Percentiles rank a stretch among this genome's conserved stretches.
phyloP scores from a whole-genome alignment of 768 basidiomycete species.

The Tricholoma matsutake region DNA sequence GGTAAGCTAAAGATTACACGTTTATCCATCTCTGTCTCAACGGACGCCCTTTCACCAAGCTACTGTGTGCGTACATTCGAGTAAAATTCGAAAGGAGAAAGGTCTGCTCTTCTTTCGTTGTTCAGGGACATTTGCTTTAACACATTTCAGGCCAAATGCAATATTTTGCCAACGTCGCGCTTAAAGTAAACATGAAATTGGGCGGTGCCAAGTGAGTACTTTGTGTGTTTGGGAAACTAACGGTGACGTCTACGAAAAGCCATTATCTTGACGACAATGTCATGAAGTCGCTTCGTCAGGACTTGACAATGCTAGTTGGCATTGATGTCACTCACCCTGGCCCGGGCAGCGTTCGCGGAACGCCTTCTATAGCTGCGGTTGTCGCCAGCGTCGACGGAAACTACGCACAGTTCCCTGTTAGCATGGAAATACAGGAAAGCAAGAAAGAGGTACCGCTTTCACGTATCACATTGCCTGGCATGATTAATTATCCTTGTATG shows the following conservation, averaged over 20 bases:
- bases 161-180: slow-evolving; percentile 79
- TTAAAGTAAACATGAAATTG: slow-evolving; percentile 83
- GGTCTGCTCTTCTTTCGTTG: slow-evolving; percentile 36
- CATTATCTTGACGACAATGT: slow-evolving; percentile 46
- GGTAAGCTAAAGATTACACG: slow-evolving; percentile 23
- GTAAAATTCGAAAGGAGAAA: slow-evolving; percentile 66
- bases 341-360: slow-evolving; percentile 67
- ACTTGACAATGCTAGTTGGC: slow-evolving; percentile 77
- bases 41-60: slow-evolving; percentile 27
- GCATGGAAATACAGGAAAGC: slow-evolving; percentile 66
- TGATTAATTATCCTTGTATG: neutral
- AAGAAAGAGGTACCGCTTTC: slow-evolving; percentile 63
- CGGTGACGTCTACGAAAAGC: slow-evolving; percentile 21
- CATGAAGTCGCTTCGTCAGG: slow-evolving; percentile 56
- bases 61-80: slow-evolving; percentile 71
- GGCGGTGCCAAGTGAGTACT: slow-evolving; percentile 68
- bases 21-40: neutral
- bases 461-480: neutral
- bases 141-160: slow-evolving; percentile 48
- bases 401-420: slow-evolving; percentile 73
- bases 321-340: slow-evolving; percentile 85
- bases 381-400: slow-evolving; percentile 67
- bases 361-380: slow-evolving; percentile 83
- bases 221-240: slow-evolving; percentile 1
- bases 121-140: slow-evolving; percentile 18